Base-by-base conservation (phyloP, 257 asterid genomes). In the Rehmannia glutinosa region DNA sequence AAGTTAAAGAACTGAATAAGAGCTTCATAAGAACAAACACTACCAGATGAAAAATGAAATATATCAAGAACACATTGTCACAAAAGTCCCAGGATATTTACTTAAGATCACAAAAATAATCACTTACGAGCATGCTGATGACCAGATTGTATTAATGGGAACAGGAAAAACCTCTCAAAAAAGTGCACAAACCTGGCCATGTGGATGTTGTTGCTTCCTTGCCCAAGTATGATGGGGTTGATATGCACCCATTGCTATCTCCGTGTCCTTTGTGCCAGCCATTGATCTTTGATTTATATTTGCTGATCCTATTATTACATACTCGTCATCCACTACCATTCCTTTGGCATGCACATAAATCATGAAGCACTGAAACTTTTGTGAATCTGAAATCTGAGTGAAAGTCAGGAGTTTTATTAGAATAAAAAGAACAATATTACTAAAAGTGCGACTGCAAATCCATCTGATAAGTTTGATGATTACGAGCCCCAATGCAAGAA, bases 331-430 rank as follows among this genome's bases (percentile, higher is more conserved):
- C 71, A 88, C 96, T 53, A 91, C 70, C 97, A 91, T 91, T 73
- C 96, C 97, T 75, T 91, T 91, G 49, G 97, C 95, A 72, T 91
- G 97, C 72, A 88, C 97, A 75, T 88, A 91, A 67, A 91, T 86
- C 97, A 91, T 91, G 79, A 88, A 91, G 12, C 97, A 84, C 78
- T 71, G 82, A 70, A 70, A 80, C 87, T 86, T 88, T 24, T 71
- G 70, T 0, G 96, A 78, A 38, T 86, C 93, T 23, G 95, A 84
- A 75, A 86, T 64, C 96, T 91, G 85, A 67, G 67, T 13, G 62
- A 38, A 64, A 43, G 23, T 61, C 28, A 64, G 38, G 41, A 61
- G 49, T 30, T 68, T 51, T 54, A 12, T n/a, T 46, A 15, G 17
- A 47, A 27, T 6, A 39, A 19, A 28, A 36, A n/a, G 17, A 6